Percentiles rank a stretch among this genome's conserved stretches.
Conservation (phyloP, 2,329 filamentous ascomycete species). For the Bimuria novae-zelandiae region DNA sequence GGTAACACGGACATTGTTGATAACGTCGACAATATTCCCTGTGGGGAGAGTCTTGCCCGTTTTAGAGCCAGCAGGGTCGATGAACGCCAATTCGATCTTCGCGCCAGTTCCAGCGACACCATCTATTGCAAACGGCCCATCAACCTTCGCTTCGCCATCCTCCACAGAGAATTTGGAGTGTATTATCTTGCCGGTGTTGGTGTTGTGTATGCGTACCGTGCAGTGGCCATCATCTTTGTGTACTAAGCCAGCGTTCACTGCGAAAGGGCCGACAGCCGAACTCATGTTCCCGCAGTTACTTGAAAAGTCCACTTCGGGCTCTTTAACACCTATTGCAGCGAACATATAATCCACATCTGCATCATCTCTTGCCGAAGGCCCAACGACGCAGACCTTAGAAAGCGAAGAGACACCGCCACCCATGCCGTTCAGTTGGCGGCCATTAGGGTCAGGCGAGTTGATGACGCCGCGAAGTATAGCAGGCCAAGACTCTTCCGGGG, state of each 20-base stretch:
- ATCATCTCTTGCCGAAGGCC: conserved; percentile 50
- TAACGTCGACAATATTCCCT: conserved; percentile 46
- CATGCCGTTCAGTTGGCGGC: conserved; percentile 70
- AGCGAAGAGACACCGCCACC: conserved; percentile 70
- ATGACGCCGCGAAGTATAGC: conserved; percentile 61
- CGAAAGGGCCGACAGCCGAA: conserved; percentile 67
- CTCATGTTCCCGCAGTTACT: conserved; percentile 78
- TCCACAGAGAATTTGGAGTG: conserved; percentile 58
- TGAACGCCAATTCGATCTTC: conserved; percentile 62
- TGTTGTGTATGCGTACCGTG: conserved; percentile 63
- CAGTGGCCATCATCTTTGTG: conserved; percentile 30
- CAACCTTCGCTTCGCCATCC: conserved; percentile 46
- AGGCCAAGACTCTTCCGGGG: conserved; percentile 51
- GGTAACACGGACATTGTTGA: conserved; percentile 49
- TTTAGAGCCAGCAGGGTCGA: conserved; percentile 65
- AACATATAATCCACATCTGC: conserved; percentile 72
- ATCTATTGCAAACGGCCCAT: conserved; percentile 64
- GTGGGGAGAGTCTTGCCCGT: conserved; percentile 66
- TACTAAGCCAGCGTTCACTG: conserved; percentile 59
- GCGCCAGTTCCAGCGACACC: conserved; percentile 65
- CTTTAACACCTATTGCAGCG: conserved; percentile 67
- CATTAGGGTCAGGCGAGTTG: conserved; percentile 65
- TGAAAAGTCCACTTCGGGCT: conserved; percentile 65
- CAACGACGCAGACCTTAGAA: conserved; percentile 71
- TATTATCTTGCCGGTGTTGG: conserved; percentile 67